These are phyloP conservation scores for Aspergillus taichungensis DNA, from an alignment of 495 filamentous ascomycete species.

Conservation along the genomic window DNA sequence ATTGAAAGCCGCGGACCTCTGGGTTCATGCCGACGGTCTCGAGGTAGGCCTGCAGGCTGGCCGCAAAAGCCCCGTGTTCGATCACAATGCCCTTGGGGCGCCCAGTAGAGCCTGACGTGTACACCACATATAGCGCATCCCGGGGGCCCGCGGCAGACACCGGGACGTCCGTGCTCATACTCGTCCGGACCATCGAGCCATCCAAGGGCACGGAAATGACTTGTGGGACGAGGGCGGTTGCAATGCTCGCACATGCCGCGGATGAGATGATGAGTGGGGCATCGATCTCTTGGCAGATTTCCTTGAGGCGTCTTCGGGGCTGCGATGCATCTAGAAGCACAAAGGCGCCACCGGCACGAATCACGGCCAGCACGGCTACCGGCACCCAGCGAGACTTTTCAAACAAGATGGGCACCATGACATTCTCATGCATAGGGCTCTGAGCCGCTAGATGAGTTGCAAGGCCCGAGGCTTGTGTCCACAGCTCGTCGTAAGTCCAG, in stretches of 20 bases:
- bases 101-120: slow-evolving; percentile 20
- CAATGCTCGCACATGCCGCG: background rate
- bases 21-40: slow-evolving; percentile 4
- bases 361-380: slow-evolving; percentile 11
- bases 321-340: slow-evolving; percentile 6
- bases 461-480: no score
- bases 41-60: slow-evolving; percentile 19
- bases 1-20: slow-evolving; percentile 20
- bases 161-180: no score
- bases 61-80: slow-evolving; percentile 10
- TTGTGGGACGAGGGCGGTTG: no score
- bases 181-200: no score
- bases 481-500: slow-evolving; percentile 22
- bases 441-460: background rate
- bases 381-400: slow-evolving; percentile 20
- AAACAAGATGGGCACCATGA: slow-evolving; percentile 12
- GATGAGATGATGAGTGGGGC: background rate
- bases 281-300: background rate
- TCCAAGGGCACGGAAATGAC: no score
- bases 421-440: background rate
- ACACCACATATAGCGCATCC: slow-evolving; percentile 13
- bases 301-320: slow-evolving; percentile 4
- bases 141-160: background rate
- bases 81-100: slow-evolving; percentile 19
- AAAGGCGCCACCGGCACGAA: slow-evolving; percentile 10